Evolutionary conservation across 2,329 filamentous ascomycete species (phyloP).

Genomic region (Colletotrichum sp.): DNA sequence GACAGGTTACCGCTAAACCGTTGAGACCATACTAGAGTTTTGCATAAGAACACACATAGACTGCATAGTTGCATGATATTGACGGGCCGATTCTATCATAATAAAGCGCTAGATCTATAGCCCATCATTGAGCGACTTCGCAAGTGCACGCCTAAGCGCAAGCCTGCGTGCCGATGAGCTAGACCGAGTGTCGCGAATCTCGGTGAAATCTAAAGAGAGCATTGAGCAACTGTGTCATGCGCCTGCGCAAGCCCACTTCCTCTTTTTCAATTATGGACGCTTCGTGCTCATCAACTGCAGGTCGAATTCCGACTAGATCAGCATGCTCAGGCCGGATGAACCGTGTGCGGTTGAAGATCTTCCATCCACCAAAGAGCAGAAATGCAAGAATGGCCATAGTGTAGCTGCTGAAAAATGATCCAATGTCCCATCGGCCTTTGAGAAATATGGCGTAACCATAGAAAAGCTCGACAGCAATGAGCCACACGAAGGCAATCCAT

Average conservation of each 20-base stretch:
- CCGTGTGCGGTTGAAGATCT: constrained; percentile 62
- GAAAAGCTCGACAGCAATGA: constrained; percentile 62
- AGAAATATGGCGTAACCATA: constrained; percentile 70
- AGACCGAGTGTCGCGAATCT: not conserved
- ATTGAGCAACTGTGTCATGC: not conserved
- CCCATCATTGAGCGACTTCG: not conserved
- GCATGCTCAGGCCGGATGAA: constrained; percentile 57
- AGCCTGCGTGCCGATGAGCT: not conserved
- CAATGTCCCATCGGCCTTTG: constrained; percentile 43
- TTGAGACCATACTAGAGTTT: not conserved
- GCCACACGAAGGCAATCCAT: constrained; percentile 59
- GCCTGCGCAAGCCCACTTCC: not conserved
- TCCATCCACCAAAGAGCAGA: constrained; percentile 59
- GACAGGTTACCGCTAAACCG: not conserved
- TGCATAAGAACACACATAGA: not conserved
- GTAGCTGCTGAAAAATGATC: constrained; percentile 68
- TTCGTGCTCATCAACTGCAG: constrained; percentile 64
- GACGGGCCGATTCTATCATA: not conserved
- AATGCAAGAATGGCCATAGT: constrained; percentile 67
- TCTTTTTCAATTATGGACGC: constrained; percentile 15
- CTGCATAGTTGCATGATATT: not conserved
- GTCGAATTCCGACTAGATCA: constrained; percentile 64
- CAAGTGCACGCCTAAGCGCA: not conserved
- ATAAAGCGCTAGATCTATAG: not conserved
- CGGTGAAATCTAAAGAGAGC: not conserved